Conservation (phyloP, 2,329 filamentous ascomycete genomes). For the Chaetomium globosum region DNA sequence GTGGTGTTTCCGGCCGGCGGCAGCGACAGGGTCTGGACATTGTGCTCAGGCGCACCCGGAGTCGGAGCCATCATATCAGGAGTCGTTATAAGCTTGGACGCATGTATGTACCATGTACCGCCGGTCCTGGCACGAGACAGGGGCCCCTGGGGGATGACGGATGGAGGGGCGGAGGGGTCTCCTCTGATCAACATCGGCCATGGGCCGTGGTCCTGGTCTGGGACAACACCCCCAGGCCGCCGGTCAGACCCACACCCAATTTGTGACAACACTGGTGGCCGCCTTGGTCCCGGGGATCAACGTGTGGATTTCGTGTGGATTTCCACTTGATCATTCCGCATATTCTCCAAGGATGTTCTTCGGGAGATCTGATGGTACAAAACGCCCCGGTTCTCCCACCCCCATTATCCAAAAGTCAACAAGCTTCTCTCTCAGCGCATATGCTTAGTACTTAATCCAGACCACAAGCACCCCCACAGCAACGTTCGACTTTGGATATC, state of each 20-base stretch:
- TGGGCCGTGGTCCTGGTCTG: conserved; percentile 47
- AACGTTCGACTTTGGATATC: conserved; percentile 34
- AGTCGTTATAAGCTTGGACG: conserved; percentile 48
- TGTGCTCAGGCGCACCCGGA: conserved; percentile 43
- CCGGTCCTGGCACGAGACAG: conserved; percentile 9
- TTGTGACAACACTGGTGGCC: conserved; percentile 56
- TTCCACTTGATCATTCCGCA: conserved; percentile 55
- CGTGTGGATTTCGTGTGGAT: conserved; percentile 46
- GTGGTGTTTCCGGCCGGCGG: conserved; percentile 32
- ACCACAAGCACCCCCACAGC: conserved; percentile 40
- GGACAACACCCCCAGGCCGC: conserved; percentile 40
- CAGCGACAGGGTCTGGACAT: conserved; percentile 31
- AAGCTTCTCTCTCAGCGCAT: conserved; percentile 48
- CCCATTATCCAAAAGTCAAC: conserved; percentile 45
- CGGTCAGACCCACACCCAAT: conserved; percentile 54
- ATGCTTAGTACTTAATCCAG: conserved; percentile 45
- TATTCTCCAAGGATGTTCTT: conserved; percentile 40
- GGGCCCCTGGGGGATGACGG: conserved; percentile 18
- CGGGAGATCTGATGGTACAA: conserved; percentile 52
- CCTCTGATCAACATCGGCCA: conserved; percentile 39
- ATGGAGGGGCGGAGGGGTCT: conserved; percentile 24
- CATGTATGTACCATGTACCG: conserved; percentile 43
- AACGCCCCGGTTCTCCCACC: conserved; percentile 42
- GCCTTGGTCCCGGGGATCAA: conserved; percentile 49
- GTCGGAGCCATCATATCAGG: conserved; percentile 46